These are phyloP conservation scores for Fomitopsis serialis DNA, from an alignment of 768 basidiomycete genomes.

Conservation along the genomic window DNA sequence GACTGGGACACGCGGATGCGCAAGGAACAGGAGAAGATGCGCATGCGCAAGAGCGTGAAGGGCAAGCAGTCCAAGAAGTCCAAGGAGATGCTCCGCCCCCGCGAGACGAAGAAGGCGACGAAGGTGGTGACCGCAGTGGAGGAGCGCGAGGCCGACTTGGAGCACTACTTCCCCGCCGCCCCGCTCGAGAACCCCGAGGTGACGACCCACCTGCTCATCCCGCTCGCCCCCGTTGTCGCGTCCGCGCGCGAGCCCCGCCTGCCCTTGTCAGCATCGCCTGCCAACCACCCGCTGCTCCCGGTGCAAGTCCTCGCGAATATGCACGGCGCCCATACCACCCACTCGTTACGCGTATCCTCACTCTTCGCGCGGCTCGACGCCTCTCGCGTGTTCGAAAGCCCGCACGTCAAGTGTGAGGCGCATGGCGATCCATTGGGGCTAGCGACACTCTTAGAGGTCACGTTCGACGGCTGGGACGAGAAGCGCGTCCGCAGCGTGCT, in stretches of 20 bases:
- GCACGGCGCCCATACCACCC: constrained; percentile 48
- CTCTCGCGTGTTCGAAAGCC: constrained; percentile 58
- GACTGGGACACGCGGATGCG: constrained; percentile 59
- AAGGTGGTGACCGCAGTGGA: constrained; percentile 5
- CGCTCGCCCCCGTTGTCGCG: constrained; percentile 72
- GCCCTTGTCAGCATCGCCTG: constrained; percentile 40
- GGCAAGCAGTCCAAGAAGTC: constrained; percentile 19
- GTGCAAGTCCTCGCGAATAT: constrained; percentile 44
- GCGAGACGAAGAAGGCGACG: constrained; percentile 14
- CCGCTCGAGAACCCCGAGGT: constrained; percentile 30
- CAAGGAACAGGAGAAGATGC: constrained; percentile 32
- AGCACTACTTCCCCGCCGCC: constrained; percentile 54
- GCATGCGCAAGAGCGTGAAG: constrained; percentile 16
- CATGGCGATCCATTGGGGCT: constrained; percentile 53
- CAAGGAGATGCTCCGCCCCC: constrained; percentile 24
- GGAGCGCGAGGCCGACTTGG: constrained; percentile 34
- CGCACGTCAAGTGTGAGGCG: constrained; percentile 52
- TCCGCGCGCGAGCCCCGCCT: constrained; percentile 31
- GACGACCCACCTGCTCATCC: constrained; percentile 66
- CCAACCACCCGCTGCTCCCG: constrained; percentile 43
- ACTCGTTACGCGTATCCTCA: constrained; percentile 59
- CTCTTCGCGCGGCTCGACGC: constrained; percentile 69
- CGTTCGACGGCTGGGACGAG: constrained; percentile 71
- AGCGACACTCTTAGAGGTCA: constrained; percentile 62
- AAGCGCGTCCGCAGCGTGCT: constrained; percentile 59